A percentile compares a stretch with the other conserved stretches of the same genome.
Conservation (phyloP, 805 yeast species). For the Candida quercuum region DNA sequence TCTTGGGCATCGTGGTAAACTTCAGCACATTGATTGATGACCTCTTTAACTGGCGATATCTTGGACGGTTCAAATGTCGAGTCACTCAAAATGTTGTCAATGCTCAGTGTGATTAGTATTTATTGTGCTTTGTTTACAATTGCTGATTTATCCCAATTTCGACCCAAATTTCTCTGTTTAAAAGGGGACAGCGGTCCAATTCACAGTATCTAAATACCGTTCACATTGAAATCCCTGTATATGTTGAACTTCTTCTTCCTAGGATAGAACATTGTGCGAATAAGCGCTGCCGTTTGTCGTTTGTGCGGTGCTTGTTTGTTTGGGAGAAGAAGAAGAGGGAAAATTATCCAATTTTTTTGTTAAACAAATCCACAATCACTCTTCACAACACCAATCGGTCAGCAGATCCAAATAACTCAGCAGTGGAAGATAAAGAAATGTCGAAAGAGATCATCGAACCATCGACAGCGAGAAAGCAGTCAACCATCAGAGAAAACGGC, state of each 20-base stretch:
- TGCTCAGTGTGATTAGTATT: background rate
- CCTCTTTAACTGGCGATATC: background rate
- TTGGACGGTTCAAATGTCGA: constrained; percentile 2
- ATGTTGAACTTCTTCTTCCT: constrained; percentile 17
- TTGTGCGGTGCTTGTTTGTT: background rate
- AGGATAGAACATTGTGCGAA: constrained; percentile 12
- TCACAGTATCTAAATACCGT: constrained; percentile 9
- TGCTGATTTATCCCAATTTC: too few relatives aligned
- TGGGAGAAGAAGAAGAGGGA: background rate
- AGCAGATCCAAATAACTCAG: too few relatives aligned
- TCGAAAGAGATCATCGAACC: constrained; percentile 19
- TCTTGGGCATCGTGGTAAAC: too few relatives aligned
- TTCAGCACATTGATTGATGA: too few relatives aligned
- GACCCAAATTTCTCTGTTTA: too few relatives aligned
- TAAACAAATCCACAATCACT: background rate
- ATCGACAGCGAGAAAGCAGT: constrained; percentile 13
- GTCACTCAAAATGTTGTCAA: constrained; percentile 6
- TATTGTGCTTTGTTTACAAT: background rate
- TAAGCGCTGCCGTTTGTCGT: background rate
- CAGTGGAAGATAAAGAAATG: constrained; percentile 3
- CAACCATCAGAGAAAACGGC: constrained; percentile 15
- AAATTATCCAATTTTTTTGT: too few relatives aligned
- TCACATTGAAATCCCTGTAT: constrained; percentile 18
- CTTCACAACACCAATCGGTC: background rate
- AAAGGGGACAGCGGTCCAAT: background rate